Base-by-base conservation (phyloP, 2,329 filamentous ascomycete genomes). In the Aspergillus hiratsukae region DNA sequence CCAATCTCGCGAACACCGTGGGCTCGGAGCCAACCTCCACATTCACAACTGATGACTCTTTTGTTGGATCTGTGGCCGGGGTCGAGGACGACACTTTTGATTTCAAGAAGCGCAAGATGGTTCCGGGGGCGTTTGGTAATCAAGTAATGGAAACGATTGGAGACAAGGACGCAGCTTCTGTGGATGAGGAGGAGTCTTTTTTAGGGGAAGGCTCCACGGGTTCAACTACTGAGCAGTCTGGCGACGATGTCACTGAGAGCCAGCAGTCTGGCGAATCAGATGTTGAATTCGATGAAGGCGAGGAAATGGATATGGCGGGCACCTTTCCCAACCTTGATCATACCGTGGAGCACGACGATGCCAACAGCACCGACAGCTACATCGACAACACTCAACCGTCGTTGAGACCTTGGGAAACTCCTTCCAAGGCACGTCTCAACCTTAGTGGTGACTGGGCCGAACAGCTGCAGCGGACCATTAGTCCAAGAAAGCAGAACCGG, bases 401-500 rank as follows among this genome's bases (percentile, higher is more conserved):
- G 28, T 64, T 68, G 49, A 70, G 62, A 51, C 68, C 65, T 45
- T 72, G 69, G 58, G 69, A 66, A 58, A 85, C 81, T n/a, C 83
- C 83, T 50, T 72, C 78, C 27, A 84, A 84, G 72, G 71, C 74
- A 56, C 73, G 77, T 59, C 77, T 80, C 52, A 74, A 79, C 64
- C 79, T 83, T 61, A 89, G 87, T 53, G 90, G 92, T 58, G 89
- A 96, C 71, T 99, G 94, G 94, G 88, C 91, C 64, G 89, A 94
- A 65, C 92, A 97, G 78, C 81, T 99, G 61, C 90, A 91, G 72
- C 91, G 91, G 64, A 97, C 94, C 5, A 91, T 97, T 64, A 96
- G 91, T 68, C 93, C 94, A 5, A 87, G 90, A 69, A 97, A 97
- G 78, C 88, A 94, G 68, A 89, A 97, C 76, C 89, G 93, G 60